Conservation (phyloP, 192 early-diverging fungal species). For the Glomus cerebriforme region DNA sequence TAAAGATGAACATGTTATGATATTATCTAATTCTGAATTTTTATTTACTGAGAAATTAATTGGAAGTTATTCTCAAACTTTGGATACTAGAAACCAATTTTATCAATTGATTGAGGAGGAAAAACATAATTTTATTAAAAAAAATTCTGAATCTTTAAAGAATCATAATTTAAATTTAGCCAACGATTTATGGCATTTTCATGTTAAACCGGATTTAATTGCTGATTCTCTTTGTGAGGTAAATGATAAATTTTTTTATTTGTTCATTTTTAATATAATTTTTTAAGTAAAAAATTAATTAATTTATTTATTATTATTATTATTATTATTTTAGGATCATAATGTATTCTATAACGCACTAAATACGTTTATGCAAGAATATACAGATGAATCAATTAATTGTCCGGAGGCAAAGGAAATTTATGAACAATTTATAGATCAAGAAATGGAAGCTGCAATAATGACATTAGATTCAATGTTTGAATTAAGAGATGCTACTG, state of each 20-base stretch:
- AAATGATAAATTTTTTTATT: background rate
- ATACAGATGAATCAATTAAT: background rate
- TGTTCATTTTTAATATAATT: background rate
- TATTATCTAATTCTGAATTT: background rate
- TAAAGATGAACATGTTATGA: background rate
- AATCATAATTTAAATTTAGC: conserved; percentile 4
- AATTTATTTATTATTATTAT: background rate
- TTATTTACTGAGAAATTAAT: background rate
- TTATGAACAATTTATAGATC: background rate
- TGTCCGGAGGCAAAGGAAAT: background rate
- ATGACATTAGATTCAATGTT: background rate
- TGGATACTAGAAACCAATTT: background rate
- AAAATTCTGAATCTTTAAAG: conserved; percentile 10
- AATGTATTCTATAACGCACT: background rate
- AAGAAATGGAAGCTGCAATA: background rate
- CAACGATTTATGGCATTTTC: background rate
- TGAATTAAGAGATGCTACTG: background rate
- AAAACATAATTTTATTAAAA: background rate
- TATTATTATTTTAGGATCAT: background rate
- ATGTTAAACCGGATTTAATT: background rate
- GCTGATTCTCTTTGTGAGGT: background rate
- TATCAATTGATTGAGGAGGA: background rate
- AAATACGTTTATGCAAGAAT: background rate
- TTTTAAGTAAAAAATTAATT: background rate
- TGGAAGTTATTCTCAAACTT: background rate